A percentile compares a stretch with the other conserved stretches of the same genome.
Evolutionary conservation across 306 rosid genomes (phyloP).

Genomic region (Neltuma alba): DNA sequence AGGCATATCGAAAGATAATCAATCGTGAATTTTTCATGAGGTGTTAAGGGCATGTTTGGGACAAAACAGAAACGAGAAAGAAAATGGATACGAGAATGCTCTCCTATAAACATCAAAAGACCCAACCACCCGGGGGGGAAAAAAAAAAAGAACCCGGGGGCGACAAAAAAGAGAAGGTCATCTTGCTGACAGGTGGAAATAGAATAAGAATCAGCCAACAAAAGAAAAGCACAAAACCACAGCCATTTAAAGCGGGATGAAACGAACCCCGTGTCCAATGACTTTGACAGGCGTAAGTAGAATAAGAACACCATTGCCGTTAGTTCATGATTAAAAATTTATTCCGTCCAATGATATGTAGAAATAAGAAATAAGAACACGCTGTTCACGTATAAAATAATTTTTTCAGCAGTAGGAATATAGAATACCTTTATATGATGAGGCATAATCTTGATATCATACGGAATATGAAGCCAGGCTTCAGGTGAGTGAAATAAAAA

Average conservation of each 20-base stretch:
- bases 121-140: too few relatives aligned
- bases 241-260: not conserved
- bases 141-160: too few relatives aligned
- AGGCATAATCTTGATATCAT: conserved; percentile 94
- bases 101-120: too few relatives aligned
- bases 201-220: too few relatives aligned
- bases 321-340: not conserved
- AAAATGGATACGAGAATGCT: too few relatives aligned
- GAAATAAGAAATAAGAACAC: conserved; percentile 12
- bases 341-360: not conserved
- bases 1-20: too few relatives aligned
- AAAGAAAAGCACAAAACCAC: not conserved
- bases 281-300: too few relatives aligned
- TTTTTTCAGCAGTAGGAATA: not conserved
- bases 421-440: conserved; percentile 88
- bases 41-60: too few relatives aligned
- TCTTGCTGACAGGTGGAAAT: too few relatives aligned
- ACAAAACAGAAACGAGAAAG: too few relatives aligned
- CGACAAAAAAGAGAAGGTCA: too few relatives aligned
- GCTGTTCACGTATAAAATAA: not conserved
- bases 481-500: conserved; percentile 81
- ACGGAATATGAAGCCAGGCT: conserved; percentile 95
- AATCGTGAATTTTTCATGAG: too few relatives aligned
- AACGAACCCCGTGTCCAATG: not conserved
- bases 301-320: not conserved